Conservation (phyloP, 2,329 filamentous ascomycete genomes). For the Claviceps sorghi region DNA sequence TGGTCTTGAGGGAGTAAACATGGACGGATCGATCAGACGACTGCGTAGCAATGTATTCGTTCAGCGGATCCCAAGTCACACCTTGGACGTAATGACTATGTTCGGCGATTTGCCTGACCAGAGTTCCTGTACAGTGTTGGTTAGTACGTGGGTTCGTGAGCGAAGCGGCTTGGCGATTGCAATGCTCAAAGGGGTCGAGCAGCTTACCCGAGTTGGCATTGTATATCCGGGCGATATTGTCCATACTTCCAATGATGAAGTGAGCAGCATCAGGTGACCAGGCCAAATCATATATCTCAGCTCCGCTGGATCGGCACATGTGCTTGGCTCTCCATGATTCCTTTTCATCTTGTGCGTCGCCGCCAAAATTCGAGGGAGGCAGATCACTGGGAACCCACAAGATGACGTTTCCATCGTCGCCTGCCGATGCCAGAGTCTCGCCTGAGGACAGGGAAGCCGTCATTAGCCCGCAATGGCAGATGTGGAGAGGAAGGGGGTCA, state of each 20-base stretch:
- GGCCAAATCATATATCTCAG: constrained; percentile 94
- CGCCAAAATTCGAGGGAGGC: constrained; percentile 56
- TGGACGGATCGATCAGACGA: constrained; percentile 97
- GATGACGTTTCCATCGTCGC: constrained; percentile 93
- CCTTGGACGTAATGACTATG: constrained; percentile 98
- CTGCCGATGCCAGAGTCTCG: constrained; percentile 84
- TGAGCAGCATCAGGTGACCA: constrained; percentile 96
- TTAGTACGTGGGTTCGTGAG: not conserved
- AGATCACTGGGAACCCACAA: constrained; percentile 85
- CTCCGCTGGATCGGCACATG: constrained; percentile 89
- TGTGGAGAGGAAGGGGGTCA: not conserved
- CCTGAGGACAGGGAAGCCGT: constrained; percentile 35
- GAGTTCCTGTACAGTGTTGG: constrained; percentile 25
- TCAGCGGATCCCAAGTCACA: constrained; percentile 94
- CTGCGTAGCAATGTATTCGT: constrained; percentile 95
- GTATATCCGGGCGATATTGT: constrained; percentile 95
- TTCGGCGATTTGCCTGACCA: constrained; percentile 87
- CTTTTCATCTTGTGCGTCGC: constrained; percentile 80
- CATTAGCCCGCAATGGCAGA: not conserved
- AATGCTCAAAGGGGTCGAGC: not conserved
- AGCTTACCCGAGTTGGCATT: constrained; percentile 71
- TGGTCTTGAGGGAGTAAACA: constrained; percentile 90
- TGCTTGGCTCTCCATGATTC: constrained; percentile 95
- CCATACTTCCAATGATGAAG: constrained; percentile 98
- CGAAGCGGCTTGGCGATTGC: constrained; percentile 1